A percentile compares a stretch with the other conserved stretches of the same genome.
Conservation (phyloP, 2,329 filamentous ascomycete genomes). For the Colletotrichum sp. region DNA sequence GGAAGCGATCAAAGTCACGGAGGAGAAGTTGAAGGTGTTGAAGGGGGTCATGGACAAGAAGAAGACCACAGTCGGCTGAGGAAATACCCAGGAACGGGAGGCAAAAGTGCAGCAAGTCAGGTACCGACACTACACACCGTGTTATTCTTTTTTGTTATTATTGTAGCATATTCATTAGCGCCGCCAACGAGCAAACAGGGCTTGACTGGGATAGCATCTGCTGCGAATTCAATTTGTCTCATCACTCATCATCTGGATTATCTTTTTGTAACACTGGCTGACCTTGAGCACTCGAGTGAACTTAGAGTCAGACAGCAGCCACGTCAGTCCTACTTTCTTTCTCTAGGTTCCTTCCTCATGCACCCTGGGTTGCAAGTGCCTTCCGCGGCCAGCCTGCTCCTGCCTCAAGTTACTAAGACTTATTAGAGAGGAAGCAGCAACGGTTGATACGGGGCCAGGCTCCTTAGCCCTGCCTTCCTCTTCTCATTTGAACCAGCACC, state of each 20-base stretch:
- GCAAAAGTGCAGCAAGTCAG: conserved; percentile 7
- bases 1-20: conserved; percentile 83
- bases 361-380: not conserved
- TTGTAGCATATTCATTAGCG: conserved; percentile 20
- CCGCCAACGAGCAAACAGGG: conserved; percentile 17
- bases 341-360: not conserved
- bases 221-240: not conserved
- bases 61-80: conserved; percentile 33
- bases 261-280: not conserved
- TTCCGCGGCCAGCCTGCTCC: not conserved
- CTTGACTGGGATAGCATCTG: conserved; percentile 11
- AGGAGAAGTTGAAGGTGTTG: conserved; percentile 80
- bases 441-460: not conserved
- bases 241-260: not conserved
- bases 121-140: conserved; percentile 19
- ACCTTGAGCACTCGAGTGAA: not conserved
- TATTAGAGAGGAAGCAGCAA: not conserved
- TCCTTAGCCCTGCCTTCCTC: not conserved
- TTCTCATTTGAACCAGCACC: not conserved
- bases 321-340: not conserved
- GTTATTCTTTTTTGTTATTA: conserved; percentile 8
- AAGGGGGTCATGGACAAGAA: conserved; percentile 74
- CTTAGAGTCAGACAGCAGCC: not conserved
- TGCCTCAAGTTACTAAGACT: not conserved
- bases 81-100: conserved; percentile 9